Evolutionary conservation across 257 asterid genomes (phyloP).

Genomic region (Striga asiatica): DNA sequence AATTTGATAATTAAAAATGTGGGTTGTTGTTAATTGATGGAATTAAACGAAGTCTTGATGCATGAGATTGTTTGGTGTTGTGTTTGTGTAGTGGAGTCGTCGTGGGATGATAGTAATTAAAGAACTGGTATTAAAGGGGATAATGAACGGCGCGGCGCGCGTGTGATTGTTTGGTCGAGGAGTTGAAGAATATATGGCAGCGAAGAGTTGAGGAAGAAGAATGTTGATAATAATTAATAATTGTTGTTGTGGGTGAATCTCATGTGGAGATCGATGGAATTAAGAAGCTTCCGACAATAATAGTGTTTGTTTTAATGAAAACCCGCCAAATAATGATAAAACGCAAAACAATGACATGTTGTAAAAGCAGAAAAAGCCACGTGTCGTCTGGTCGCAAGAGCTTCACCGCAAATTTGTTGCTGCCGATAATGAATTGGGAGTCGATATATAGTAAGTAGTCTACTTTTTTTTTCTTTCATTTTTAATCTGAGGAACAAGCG

Average conservation of each 20-base stretch:
- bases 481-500: no score
- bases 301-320: no score
- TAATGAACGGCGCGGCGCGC: conserved; percentile 51
- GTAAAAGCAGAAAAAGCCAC: conserved; percentile 36
- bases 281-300: no score
- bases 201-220: no score
- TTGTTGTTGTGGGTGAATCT: conserved; percentile 13
- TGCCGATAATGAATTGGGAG: conserved; percentile 46
- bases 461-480: no score
- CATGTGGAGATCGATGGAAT: no score
- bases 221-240: no score
- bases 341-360: no score
- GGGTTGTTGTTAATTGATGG: not conserved
- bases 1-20: no score
- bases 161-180: conserved; percentile 42
- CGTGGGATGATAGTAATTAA: conserved; percentile 34
- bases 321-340: no score
- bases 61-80: not conserved
- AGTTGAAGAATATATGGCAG: conserved; percentile 53
- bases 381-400: conserved; percentile 53
- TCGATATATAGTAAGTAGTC: conserved; percentile 38
- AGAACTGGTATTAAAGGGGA: conserved; percentile 42
- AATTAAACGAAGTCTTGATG: not conserved
- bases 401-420: conserved; percentile 48
- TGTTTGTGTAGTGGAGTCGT: conserved; percentile 31